Conservation (phyloP, 2,329 filamentous ascomycete genomes). For the Colletotrichum godetiae region DNA sequence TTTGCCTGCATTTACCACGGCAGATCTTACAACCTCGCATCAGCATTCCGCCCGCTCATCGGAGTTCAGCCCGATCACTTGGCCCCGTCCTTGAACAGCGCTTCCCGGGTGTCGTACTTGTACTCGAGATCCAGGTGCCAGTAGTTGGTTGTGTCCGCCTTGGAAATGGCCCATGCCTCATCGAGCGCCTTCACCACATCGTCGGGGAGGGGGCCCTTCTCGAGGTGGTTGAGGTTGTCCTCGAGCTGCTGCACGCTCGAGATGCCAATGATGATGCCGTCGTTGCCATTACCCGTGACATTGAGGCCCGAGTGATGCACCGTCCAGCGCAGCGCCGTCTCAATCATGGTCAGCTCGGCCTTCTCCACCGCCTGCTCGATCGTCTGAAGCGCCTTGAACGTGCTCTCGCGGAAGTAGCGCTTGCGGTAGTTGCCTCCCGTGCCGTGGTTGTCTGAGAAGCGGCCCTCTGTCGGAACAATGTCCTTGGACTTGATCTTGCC, state of each 20-base stretch:
- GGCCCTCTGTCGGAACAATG: conserved; percentile 70
- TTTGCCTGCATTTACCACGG: conserved; percentile 1
- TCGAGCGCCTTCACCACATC: conserved; percentile 82
- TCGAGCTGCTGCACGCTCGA: conserved; percentile 68
- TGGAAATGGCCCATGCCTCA: conserved; percentile 79
- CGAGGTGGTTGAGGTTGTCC: conserved; percentile 66
- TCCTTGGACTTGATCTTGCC: conserved; percentile 81
- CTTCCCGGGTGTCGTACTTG: conserved; percentile 72
- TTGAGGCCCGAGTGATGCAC: conserved; percentile 75
- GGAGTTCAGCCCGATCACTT: conserved; percentile 41
- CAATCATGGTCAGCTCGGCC: conserved; percentile 75
- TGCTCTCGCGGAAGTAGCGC: conserved; percentile 78
- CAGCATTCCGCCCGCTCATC: not conserved
- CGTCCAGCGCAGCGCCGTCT: conserved; percentile 79
- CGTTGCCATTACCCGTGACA: conserved; percentile 60
- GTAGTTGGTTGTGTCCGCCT: conserved; percentile 64
- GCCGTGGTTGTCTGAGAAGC: conserved; percentile 69
- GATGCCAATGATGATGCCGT: conserved; percentile 70
- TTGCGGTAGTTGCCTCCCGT: conserved; percentile 69
- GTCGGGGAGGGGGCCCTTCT: conserved; percentile 79
- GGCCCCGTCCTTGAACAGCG: conserved; percentile 62
- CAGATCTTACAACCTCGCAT: not conserved
- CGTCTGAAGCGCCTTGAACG: conserved; percentile 71
- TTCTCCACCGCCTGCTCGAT: conserved; percentile 77
- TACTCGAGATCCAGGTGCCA: conserved; percentile 74